Base-by-base conservation (phyloP, 371 early-diverging fungal species). In the Mucor irregularis region DNA sequence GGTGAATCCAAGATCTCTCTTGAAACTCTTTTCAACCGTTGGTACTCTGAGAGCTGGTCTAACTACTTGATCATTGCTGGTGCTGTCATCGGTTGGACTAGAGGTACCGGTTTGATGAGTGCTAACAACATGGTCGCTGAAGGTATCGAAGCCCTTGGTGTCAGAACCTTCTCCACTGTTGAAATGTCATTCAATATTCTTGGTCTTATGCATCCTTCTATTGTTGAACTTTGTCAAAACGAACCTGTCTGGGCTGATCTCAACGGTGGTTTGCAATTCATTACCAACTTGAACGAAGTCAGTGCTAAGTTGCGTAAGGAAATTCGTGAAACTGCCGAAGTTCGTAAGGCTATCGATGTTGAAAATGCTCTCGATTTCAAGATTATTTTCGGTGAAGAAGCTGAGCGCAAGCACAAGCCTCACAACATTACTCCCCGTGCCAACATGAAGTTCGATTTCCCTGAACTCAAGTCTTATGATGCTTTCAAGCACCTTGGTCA, bases 11-110 rank as follows among this genome's bases (percentile, higher is more conserved):
- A 97, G 88, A 85, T 96, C 56, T 88, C 88, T 14, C 82, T 97
- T 24, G 95, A 95, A 77, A 94, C 94, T 37, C 68, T 95, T 56
- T 81, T 97, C 70, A 90, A 92, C 86, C 85, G 95, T 52, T 97
- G 94, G 94, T 80, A 88, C 49, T 86, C 96, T 53, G 97, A 97
- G 69, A 82, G 83, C 55, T 97, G 97, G 97, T 79, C 86, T 40
- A 81, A 78, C 69, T 92, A 96, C 81, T 74, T 97, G 61, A 81
- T 91, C 33, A 88, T 97, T 38, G 80, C 93, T 42, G 97, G 97
- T 61, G 93, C 95, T 39, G 92, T 93, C 37, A 97, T 97, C 67
- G 98, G 98, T 21, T 97, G 98, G 97, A 97, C 98, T 31, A 90
- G 97, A 64, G 96, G 98, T 60, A 97, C 98, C 40, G 96, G 96